These are phyloP conservation scores for Gossypium davidsonii DNA, from an alignment of 441 rosid species.

Conservation along the genomic window DNA sequence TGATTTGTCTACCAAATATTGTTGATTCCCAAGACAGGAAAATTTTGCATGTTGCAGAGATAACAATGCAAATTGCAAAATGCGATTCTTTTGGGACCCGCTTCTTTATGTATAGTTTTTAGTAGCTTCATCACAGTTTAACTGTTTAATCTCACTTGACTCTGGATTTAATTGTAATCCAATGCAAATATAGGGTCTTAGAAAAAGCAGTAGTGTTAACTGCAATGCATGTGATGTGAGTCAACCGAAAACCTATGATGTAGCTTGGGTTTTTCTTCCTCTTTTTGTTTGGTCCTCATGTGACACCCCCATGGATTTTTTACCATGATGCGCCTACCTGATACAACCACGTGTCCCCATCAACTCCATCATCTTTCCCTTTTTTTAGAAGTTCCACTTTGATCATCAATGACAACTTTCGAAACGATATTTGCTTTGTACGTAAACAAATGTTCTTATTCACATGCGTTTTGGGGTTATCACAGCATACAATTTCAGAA, in stretches of 20 bases:
- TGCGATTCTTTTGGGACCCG: neutral
- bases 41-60: neutral
- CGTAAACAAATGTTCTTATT: neutral
- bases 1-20: neutral
- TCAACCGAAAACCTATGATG: neutral
- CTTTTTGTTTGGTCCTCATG: neutral
- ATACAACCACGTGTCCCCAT: conserved; percentile 2
- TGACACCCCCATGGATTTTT: neutral
- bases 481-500: neutral
- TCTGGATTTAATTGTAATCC: too few relatives aligned
- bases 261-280: too few relatives aligned
- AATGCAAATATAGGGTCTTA: too few relatives aligned
- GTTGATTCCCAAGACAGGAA: neutral
- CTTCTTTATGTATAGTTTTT: neutral
- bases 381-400: neutral
- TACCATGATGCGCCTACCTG: neutral
- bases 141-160: too few relatives aligned
- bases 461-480: neutral
- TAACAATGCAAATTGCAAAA: neutral
- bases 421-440: neutral
- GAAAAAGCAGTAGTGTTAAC: neutral
- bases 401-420: neutral
- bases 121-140: too few relatives aligned
- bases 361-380: neutral
- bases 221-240: neutral